phyloP scores from a whole-genome alignment of 2,329 filamentous ascomycete genomes.

The Penicillium sclerotigenum region DNA sequence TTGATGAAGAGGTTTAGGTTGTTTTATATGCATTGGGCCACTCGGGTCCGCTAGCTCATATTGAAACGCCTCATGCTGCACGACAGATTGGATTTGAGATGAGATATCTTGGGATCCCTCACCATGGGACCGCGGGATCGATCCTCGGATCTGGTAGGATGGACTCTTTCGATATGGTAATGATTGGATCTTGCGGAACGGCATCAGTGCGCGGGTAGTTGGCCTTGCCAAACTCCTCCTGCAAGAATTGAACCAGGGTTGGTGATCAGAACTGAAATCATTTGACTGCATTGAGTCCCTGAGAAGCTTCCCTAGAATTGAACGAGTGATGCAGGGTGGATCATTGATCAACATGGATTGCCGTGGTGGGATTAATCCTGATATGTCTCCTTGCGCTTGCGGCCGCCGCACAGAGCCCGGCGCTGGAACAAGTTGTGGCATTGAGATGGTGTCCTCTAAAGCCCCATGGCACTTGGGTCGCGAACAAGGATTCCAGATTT shows the following conservation, averaged over 20 bases:
- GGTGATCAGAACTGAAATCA: background rate
- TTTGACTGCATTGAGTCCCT: background rate
- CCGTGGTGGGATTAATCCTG: background rate
- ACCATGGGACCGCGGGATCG: background rate
- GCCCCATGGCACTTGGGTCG: slow-evolving; percentile 5
- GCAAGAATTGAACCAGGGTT: background rate
- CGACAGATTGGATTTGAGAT: background rate
- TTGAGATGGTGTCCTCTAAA: background rate
- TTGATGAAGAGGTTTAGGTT: background rate
- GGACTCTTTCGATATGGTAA: background rate
- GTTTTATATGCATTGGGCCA: background rate
- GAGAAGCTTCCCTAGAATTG: slow-evolving; percentile 4
- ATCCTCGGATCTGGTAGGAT: background rate
- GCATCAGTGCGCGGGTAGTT: background rate
- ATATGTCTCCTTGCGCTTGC: background rate
- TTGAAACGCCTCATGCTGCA: background rate
- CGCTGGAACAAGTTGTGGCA: background rate
- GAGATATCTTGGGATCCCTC: background rate
- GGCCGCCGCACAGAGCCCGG: background rate
- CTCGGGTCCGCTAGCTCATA: background rate
- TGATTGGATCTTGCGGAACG: background rate
- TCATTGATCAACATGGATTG: background rate
- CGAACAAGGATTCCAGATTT: slow-evolving; percentile 27
- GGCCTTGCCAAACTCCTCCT: background rate
- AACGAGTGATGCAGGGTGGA: background rate